These are phyloP conservation scores for Nemania sp. DNA, from an alignment of 2,329 filamentous ascomycete genomes.

Conservation along the genomic window DNA sequence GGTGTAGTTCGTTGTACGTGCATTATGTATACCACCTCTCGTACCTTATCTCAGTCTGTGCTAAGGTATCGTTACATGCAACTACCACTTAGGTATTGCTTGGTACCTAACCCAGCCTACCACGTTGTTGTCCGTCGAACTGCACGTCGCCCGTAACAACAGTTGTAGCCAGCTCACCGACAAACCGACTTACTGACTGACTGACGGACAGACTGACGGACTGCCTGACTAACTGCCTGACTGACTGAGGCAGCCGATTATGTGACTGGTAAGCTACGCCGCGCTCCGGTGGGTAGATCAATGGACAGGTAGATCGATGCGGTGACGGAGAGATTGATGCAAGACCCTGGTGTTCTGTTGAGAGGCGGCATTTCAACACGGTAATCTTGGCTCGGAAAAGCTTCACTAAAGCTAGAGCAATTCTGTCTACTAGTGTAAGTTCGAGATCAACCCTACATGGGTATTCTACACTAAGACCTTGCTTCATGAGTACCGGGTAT, in stretches of 20 bases:
- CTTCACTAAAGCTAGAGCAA: neutral
- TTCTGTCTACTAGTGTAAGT: neutral
- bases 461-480: neutral
- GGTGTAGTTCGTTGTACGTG: conserved; percentile 14
- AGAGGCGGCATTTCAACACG: neutral
- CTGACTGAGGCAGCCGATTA: neutral
- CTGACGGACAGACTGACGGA: neutral
- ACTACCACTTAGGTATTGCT: conserved; percentile 13
- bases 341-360: neutral
- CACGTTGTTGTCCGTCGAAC: conserved; percentile 26
- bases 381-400: too few species aligned
- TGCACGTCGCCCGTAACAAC: conserved; percentile 24
- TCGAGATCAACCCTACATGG: neutral
- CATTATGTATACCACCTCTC: conserved; percentile 16
- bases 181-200: conserved; percentile 8
- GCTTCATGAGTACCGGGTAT: conserved; percentile 1
- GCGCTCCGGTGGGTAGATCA: too few species aligned
- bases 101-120: conserved; percentile 29
- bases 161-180: conserved; percentile 28
- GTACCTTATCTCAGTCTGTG: conserved; percentile 16
- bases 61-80: conserved; percentile 28
- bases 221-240: neutral
- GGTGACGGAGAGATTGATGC: conserved; percentile 11
- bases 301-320: neutral
- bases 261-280: too few species aligned